A percentile compares a stretch with the other conserved stretches of the same genome.
phyloP scores from a whole-genome alignment of 768 basidiomycete species.

The Macrolepiota dolichaula region DNA sequence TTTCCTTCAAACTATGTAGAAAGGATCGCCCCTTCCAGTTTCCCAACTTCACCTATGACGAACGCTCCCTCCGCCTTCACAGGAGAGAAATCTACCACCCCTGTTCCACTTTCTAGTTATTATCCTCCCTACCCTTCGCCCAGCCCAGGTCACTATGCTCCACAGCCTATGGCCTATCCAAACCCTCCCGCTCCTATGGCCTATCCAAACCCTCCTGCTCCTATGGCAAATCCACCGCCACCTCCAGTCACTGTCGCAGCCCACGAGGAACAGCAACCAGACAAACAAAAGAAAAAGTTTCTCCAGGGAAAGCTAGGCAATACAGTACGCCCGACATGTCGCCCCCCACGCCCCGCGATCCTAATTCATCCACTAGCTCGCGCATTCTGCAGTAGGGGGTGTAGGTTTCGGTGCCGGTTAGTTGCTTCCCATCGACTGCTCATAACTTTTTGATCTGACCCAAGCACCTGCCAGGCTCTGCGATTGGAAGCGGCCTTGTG shows the following conservation, averaged over 20 bases:
- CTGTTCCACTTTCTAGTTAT: slow-evolving; percentile 7
- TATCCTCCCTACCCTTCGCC: slow-evolving; percentile 13
- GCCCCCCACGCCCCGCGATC: not conserved
- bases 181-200: slow-evolving; percentile 6
- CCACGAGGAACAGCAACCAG: slow-evolving; percentile 25
- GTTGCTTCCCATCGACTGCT: slow-evolving; percentile 26
- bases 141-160: slow-evolving; percentile 16
- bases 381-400: slow-evolving; percentile 59
- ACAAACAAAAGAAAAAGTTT: slow-evolving; percentile 47
- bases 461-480: slow-evolving; percentile 31
- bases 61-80: slow-evolving; percentile 12
- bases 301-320: slow-evolving; percentile 46
- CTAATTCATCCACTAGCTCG: slow-evolving; percentile 31
- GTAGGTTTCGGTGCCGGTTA: slow-evolving; percentile 73
- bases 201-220: not conserved
- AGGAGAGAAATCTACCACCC: slow-evolving; percentile 1
- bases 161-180: slow-evolving; percentile 23
- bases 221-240: not conserved
- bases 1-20: slow-evolving; percentile 78
- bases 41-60: slow-evolving; percentile 12
- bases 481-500: slow-evolving; percentile 40
- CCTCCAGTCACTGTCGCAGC: slow-evolving; percentile 17
- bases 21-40: slow-evolving; percentile 31
- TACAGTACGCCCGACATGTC: slow-evolving; percentile 41
- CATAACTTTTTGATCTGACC: not conserved